Percentiles rank a stretch among this genome's conserved stretches.
phyloP scores from a whole-genome alignment of 768 basidiomycete species.

The Boletus subparvulus region DNA sequence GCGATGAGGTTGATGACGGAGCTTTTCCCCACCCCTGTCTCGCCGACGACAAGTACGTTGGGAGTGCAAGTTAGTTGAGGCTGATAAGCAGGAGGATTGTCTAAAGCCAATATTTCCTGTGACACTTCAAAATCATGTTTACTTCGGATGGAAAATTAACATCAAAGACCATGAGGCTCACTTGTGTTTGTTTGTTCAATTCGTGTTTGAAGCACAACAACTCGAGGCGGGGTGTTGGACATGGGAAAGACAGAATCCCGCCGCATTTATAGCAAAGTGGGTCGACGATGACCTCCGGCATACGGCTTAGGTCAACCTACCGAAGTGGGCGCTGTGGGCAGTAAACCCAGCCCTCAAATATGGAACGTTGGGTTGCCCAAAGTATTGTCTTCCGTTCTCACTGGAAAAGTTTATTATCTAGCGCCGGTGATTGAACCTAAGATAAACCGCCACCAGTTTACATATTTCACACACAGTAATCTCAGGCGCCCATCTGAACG shows the following conservation, averaged over 20 bases:
- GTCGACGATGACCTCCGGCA: background rate
- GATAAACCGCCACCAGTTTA: background rate
- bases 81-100: conserved; percentile 7
- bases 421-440: conserved; percentile 1
- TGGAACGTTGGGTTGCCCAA: conserved; percentile 1
- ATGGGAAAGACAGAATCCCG: background rate
- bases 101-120: background rate
- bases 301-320: background rate
- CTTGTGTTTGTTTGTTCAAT: background rate
- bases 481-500: background rate
- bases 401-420: background rate
- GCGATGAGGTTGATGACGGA: conserved; percentile 42
- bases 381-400: background rate
- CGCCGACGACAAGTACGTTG: conserved; percentile 38
- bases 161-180: conserved; percentile 3
- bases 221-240: background rate
- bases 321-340: background rate
- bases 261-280: conserved; percentile 10
- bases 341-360: background rate
- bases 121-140: conserved; percentile 4
- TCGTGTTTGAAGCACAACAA: background rate
- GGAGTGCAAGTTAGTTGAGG: conserved; percentile 19
- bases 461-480: background rate
- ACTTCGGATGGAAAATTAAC: background rate
- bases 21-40: conserved; percentile 37